Percentiles rank a stretch among this genome's conserved stretches.
These are phyloP conservation scores for Monosiga brevicollis DNA, from an alignment of 78 protist genomes.

Conservation along the genomic window DNA sequence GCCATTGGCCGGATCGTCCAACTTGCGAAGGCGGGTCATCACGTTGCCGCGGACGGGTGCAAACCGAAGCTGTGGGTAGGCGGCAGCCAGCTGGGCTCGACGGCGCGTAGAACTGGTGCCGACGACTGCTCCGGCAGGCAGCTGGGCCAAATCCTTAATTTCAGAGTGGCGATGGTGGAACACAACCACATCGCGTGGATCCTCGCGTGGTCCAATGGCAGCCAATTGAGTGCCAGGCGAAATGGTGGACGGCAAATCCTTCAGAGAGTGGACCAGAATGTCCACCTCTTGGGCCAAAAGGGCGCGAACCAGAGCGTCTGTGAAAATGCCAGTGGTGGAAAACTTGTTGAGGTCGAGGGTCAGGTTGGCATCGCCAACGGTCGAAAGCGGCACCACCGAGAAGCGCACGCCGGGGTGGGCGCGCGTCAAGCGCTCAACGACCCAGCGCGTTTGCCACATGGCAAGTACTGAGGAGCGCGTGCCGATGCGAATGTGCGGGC, in stretches of 20 bases:
- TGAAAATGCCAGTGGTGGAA: slow-evolving; percentile 43
- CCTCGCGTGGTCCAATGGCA: slow-evolving; percentile 10
- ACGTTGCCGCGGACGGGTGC: slow-evolving; percentile 43
- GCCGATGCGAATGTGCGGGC: background rate
- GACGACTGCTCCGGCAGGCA: slow-evolving; percentile 36
- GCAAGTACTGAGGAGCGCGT: background rate
- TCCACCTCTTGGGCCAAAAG: slow-evolving; percentile 23
- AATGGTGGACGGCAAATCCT: slow-evolving; percentile 34
- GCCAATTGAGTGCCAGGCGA: slow-evolving; percentile 13
- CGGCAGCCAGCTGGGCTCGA: slow-evolving; percentile 23
- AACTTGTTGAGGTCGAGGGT: slow-evolving; percentile 12
- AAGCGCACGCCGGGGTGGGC: background rate
- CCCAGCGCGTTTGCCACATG: background rate
- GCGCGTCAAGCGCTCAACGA: background rate
- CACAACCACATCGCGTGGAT: slow-evolving; percentile 19
- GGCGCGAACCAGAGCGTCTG: slow-evolving; percentile 40
- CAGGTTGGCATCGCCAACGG: slow-evolving; percentile 21
- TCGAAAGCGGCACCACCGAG: background rate
- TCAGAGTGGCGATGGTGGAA: background rate
- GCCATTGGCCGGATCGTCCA: slow-evolving; percentile 12
- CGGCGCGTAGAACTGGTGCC: slow-evolving; percentile 45
- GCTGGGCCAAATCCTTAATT: slow-evolving; percentile 2
- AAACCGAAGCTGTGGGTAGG: background rate
- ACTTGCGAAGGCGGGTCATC: slow-evolving; percentile 46
- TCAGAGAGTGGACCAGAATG: slow-evolving; percentile 48